Evolutionary conservation across 805 yeast species (phyloP), one percentile per base, ranked within the genome.

Genomic region (Nakazawaea laoshanensis): DNA sequence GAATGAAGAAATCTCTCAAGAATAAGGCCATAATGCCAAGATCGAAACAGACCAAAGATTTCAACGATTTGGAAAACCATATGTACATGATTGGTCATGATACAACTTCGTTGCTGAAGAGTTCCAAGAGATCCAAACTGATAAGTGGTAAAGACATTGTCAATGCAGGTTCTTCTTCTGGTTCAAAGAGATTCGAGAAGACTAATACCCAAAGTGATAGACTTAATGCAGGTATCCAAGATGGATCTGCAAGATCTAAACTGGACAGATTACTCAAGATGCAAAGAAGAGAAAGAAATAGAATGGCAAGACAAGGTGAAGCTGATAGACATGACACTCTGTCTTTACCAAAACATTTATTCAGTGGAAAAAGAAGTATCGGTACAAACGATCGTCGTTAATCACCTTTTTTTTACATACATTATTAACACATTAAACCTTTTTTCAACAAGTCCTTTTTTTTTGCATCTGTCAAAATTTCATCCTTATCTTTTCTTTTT

Each of bases 301-400:
- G 88, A 67, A 60, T 68, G 52, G 96, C 96, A 27, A 78, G 94
- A 61, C 82, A 77, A 45, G 96, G 97, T 66, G 99, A 92, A 66
- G 82, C 84, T 52, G 99, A 92, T 63, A 79, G 97, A 61, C 95
- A 86, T 57, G 67, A 75, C 37, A 73, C 87, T 35, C 92, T 83
- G 33, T 65, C 84, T 41, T 60, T 84, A 64, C 95, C 96, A 43
- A 89, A 88, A 68, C 98, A 92, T 64, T 69, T 92, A 71, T 83
- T 81, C 67, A 65, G 86, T 49, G 99, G 99, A 64, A 92, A 92
- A 73, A 78, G 98, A 65, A 94, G 96, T 67, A 77, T 75, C 50
- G 96, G 96, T 59, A 81, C 80, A 59, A 78, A 86, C 43, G 95
- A 86, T 59, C 74, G 83, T 63, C 89, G 97, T 70, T 85, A 67